These are phyloP conservation scores for Irpex rosettiformis DNA, from an alignment of 1,284 basidiomycete species.

Conservation along the genomic window DNA sequence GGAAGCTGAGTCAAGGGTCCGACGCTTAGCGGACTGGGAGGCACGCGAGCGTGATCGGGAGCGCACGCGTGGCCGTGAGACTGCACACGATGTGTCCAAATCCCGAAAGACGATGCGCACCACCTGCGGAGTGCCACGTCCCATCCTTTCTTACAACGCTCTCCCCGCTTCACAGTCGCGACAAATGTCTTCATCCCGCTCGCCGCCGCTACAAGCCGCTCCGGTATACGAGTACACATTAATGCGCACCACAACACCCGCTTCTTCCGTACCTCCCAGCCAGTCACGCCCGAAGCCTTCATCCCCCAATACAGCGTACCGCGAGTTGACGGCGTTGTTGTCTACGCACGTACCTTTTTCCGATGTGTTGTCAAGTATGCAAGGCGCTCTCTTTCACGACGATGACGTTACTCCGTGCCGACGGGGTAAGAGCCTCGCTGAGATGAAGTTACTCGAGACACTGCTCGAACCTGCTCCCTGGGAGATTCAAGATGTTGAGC, in stretches of 20 bases:
- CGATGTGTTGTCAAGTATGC: conserved; percentile 55
- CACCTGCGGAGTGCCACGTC: conserved; percentile 21
- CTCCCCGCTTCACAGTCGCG: conserved; percentile 22
- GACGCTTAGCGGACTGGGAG: conserved; percentile 25
- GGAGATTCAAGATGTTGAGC: conserved; percentile 28
- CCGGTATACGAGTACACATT: conserved; percentile 21
- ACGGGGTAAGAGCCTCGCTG: conserved; percentile 26
- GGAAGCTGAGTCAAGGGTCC: conserved; percentile 33
- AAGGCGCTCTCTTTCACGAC: conserved; percentile 56
- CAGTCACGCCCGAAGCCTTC: conserved; percentile 14
- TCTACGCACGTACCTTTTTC: conserved; percentile 38
- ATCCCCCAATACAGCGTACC: conserved; percentile 20
- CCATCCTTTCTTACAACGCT: conserved; percentile 26
- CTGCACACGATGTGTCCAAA: conserved; percentile 6
- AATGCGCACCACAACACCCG: conserved; percentile 20
- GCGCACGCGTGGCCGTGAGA: conserved; percentile 26
- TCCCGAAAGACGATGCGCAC: conserved; percentile 15
- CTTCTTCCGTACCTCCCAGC: conserved; percentile 13
- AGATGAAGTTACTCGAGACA: conserved; percentile 42
- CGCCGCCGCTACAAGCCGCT: conserved; percentile 11
- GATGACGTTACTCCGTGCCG: conserved; percentile 27
- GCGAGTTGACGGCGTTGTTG: conserved; percentile 21
- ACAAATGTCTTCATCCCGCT: conserved; percentile 14
- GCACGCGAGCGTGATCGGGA: conserved; percentile 31
- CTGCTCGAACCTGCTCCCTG: conserved; percentile 44